Evolutionary conservation across 306 rosid species (phyloP).

Genomic region (Fragaria vesca): DNA sequence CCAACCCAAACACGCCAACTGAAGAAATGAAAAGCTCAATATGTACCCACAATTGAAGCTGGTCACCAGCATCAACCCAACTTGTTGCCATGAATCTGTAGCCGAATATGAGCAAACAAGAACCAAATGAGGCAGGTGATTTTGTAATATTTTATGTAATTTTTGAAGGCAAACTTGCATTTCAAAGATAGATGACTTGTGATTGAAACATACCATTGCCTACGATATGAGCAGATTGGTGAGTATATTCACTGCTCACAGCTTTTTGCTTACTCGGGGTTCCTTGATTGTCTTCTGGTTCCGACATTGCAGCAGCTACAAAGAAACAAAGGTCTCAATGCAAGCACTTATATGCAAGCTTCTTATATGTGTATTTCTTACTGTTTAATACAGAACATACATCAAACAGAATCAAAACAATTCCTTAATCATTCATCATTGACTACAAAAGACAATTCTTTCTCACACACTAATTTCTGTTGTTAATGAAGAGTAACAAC

Average conservation of each 20-base stretch:
- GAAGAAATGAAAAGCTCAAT: slow-evolving; percentile 44
- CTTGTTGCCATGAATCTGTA: slow-evolving; percentile 69
- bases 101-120: too few species aligned
- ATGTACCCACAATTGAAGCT: slow-evolving; percentile 56
- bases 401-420: neutral
- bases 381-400: neutral
- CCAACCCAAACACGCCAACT: slow-evolving; percentile 58
- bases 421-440: neutral
- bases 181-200: neutral
- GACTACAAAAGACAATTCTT: neutral
- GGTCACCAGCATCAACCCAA: slow-evolving; percentile 50
- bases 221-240: neutral
- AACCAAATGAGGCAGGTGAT: neutral
- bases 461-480: neutral
- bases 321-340: neutral
- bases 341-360: neutral
- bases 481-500: neutral
- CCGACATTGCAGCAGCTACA: neutral
- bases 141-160: neutral
- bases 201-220: neutral
- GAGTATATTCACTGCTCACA: neutral
- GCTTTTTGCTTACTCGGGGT: neutral
- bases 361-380: neutral
- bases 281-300: neutral
- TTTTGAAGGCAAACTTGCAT: neutral